Evolutionary conservation across 345 rosid genomes (phyloP).

Genomic region (Lepidium aucheri): DNA sequence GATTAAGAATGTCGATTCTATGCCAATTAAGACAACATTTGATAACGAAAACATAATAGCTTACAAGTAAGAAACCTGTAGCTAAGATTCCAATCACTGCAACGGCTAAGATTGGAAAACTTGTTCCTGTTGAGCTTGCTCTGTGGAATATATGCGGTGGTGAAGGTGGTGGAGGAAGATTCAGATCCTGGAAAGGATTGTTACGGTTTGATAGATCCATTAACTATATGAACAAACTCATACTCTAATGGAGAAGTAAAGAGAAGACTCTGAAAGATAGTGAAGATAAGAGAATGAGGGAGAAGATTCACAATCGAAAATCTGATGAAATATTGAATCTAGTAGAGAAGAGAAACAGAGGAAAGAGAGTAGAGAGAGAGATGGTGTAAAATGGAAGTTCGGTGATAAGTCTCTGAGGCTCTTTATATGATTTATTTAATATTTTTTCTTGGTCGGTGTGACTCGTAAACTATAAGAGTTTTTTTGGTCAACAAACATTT

Average conservation of each 20-base stretch:
- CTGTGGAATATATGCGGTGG: background rate
- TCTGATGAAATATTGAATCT: background rate
- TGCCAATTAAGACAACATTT: slow-evolving; percentile 92
- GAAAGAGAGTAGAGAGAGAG: background rate
- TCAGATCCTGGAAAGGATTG: slow-evolving; percentile 2
- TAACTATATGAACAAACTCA: background rate
- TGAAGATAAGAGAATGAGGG: background rate
- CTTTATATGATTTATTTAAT: background rate
- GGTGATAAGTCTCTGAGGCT: slow-evolving; percentile 14
- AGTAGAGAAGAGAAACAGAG: background rate
- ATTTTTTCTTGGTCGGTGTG: slow-evolving; percentile 8
- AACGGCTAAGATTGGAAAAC: slow-evolving; percentile 57
- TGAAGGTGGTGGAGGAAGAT: background rate
- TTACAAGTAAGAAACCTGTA: slow-evolving; percentile 68
- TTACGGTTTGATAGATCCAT: slow-evolving; percentile 18
- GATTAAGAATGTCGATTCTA: slow-evolving; percentile 45
- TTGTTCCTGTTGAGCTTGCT: slow-evolving; percentile 3
- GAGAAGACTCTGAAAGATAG: slow-evolving; percentile 1
- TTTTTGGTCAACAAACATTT: too few relatives aligned
- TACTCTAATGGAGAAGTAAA: background rate
- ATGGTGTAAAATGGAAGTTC: slow-evolving; percentile 19
- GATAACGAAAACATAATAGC: slow-evolving; percentile 81
- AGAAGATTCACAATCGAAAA: background rate
- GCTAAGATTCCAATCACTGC: slow-evolving; percentile 79
- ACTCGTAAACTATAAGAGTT: slow-evolving; percentile 7